Evolutionary conservation across 2,329 filamentous ascomycete genomes (phyloP).

Genomic region (Coniella vitis): DNA sequence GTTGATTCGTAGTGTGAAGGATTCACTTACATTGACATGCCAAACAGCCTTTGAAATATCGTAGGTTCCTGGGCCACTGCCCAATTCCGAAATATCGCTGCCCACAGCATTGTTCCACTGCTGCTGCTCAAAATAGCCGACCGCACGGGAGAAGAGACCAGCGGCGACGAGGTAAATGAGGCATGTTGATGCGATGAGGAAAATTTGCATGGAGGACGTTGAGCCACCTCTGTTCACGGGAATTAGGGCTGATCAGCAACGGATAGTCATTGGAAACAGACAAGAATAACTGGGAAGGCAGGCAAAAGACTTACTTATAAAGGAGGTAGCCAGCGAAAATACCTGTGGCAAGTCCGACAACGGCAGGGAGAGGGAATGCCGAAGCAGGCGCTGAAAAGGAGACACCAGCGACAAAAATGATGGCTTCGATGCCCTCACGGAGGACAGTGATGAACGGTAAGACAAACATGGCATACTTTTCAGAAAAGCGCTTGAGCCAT

Average conservation of each 20-base stretch:
- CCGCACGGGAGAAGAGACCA: conserved; percentile 68
- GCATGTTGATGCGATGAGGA: conserved; percentile 76
- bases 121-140: conserved; percentile 69
- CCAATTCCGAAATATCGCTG: conserved; percentile 52
- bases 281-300: not conserved
- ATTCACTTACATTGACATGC: conserved; percentile 63
- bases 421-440: conserved; percentile 68
- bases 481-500: conserved; percentile 40
- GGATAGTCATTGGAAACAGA: not conserved
- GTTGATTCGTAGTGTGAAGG: no score
- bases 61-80: conserved; percentile 58
- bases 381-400: conserved; percentile 60
- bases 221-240: conserved; percentile 48
- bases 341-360: conserved; percentile 60
- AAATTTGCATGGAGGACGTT: conserved; percentile 61
- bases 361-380: conserved; percentile 63
- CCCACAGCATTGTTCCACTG: conserved; percentile 48
- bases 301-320: conserved; percentile 51
- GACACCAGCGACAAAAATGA: conserved; percentile 75
- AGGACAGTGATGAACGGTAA: conserved; percentile 73
- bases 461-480: conserved; percentile 72
- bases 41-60: conserved; percentile 60
- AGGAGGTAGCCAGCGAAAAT: conserved; percentile 58
- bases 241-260: not conserved
- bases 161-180: conserved; percentile 79